Base-by-base conservation (phyloP, 768 basidiomycete species). In the Pholiota molesta region DNA sequence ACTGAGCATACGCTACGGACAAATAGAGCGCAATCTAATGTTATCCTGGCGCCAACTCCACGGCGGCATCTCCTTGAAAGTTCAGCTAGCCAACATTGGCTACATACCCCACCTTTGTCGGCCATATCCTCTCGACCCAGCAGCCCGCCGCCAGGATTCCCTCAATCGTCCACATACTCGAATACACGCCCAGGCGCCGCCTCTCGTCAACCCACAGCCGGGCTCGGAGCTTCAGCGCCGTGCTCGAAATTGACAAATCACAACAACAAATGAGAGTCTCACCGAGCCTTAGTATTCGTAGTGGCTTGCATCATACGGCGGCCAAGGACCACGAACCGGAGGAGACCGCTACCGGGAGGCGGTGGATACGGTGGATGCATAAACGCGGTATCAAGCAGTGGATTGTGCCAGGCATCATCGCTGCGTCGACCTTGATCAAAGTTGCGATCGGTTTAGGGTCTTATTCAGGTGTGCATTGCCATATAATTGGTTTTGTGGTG, bases 311-410 rank as follows among this genome's bases (percentile, higher is more conserved):
- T 53, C 42, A 39, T 56, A 17, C 26, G 35, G 23, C 52, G 57
- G 65, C 51, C n/a, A 72, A 74, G 10, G 64, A 61, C 7, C 63
- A 68, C 9, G 66, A 65, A 21, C 70, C 71, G 14, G 69, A 67
- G 23, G 75, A 75, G 37, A 65, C 66, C 28, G 73, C 77, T 6
- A 80, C 86, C 73, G 89, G 81, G 11, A 78, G 82, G 64, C 71
- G 87, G 45, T 91, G 88, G 87, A 78, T 91, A 40, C 80, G 87
- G 45, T 94, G 90, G 91, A 91, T 94, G 89, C 89, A 92, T 63
- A 87, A 82, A 65, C 78, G 83, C 35, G 83, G 81, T 17, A 71
- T 91, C 71, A 86, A 81, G 66, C 68, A 72, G 1, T 89, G 83
- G 83, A 81, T 90, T 7, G 71, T 90, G 1, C 87, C 89, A 3